These are phyloP conservation scores for Capsicum baccatum DNA, from an alignment of 257 asterid genomes.

Conservation along the genomic window DNA sequence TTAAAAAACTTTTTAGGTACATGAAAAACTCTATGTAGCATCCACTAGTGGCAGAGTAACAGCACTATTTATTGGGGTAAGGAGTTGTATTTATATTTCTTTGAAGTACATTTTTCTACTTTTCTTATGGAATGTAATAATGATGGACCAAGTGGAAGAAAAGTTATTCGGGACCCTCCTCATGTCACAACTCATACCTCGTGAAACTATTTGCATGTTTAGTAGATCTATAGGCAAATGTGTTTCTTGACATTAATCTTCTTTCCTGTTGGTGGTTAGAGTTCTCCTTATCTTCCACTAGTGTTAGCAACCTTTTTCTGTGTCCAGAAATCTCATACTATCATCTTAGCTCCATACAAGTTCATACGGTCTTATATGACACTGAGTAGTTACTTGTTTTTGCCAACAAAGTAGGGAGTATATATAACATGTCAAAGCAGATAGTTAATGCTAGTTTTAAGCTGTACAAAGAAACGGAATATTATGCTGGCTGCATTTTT, in stretches of 20 bases:
- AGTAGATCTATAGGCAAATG: neutral
- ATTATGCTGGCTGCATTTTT: neutral
- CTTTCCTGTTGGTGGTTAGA: conserved; percentile 8
- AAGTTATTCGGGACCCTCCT: neutral
- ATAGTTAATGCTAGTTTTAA: neutral
- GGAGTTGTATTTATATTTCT: neutral
- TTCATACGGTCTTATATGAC: neutral
- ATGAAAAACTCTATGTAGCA: conserved; percentile 79
- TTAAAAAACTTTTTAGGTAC: conserved; percentile 54
- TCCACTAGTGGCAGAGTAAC: conserved; percentile 85
- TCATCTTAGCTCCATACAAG: neutral
- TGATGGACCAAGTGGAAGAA: neutral
- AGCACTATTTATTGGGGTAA: conserved; percentile 70
- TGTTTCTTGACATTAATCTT: neutral
- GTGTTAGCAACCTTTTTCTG: neutral
- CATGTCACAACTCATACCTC: conserved; percentile 1
- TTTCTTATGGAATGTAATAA: neutral
- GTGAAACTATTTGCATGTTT: neutral
- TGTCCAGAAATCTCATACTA: neutral
- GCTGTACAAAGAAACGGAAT: neutral
- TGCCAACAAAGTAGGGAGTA: neutral
- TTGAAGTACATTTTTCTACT: conserved; percentile 20
- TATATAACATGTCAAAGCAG: neutral
- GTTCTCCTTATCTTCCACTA: neutral
- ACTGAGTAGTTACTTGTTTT: neutral